Evolutionary conservation across 2,329 filamentous ascomycete genomes (phyloP), one percentile per base, ranked within the genome.

Genomic region (Penicillium expansum): DNA sequence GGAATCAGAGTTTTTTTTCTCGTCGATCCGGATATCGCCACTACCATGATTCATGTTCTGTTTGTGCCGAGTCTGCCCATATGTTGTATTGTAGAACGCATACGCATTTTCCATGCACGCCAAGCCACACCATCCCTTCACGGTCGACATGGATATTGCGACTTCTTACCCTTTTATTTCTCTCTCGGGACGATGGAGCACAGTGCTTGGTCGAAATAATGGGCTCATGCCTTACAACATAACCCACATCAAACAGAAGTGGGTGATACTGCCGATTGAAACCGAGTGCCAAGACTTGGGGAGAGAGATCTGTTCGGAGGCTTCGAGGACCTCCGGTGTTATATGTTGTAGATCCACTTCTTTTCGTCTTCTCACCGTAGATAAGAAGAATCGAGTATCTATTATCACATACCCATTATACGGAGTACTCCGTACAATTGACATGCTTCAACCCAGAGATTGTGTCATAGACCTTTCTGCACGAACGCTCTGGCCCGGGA

Each of bases 1-100:
- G 6, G 43, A 41, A 53, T 53, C 52, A 41, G 44, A 49, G 38
- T 48, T 49, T 54, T 49, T 54, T 54, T 49, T 5, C 3, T n/a
- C 10, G 18, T 30, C 20, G 39, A 45, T 52, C 44, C 44, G 45
- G n/a, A 11, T 35, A 4, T 55, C 37, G 52, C 44, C 52, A 55
- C 52, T 18, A 7, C 27, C 16, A 48, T 50, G 37, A 22, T 51
- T 33, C 18, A 42, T 9, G 24, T 30, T 18, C 22, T 16, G 24
- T 27, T 27, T 30, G 33, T n/a, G 13, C 35, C 27, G 48, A 51
- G 37, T 42, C 29, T 51, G 10, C 37, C 38, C 29, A 43, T 18
- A 44, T n/a, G n/a, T 29, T 13, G n/a, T 14, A 24, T 24, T 24
- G 24, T 24, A 24, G 32, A 24, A 24, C 14, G 10, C 47, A 29